A percentile compares a stretch with the other conserved stretches of the same genome.
These are phyloP conservation scores for Phaeosphaeriaceae sp. DNA, from an alignment of 2,329 filamentous ascomycete species.

Conservation along the genomic window DNA sequence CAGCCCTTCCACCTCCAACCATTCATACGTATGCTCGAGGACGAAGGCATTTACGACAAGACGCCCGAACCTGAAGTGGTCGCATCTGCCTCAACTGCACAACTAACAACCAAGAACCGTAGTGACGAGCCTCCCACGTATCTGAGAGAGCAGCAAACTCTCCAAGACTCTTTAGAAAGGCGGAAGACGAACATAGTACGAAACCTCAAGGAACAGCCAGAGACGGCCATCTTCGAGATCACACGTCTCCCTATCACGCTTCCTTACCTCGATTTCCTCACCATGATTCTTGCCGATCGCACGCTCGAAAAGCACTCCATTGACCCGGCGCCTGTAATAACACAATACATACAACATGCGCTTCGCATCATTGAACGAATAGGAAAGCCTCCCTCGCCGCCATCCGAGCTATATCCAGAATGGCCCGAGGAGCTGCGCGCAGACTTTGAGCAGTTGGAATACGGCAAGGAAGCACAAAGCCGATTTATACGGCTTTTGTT, in stretches of 20 bases:
- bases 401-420: background rate
- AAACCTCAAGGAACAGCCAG: constrained; percentile 28
- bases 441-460: constrained; percentile 9
- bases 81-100: background rate
- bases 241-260: constrained; percentile 46
- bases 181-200: constrained; percentile 30
- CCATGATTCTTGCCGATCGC: constrained; percentile 40
- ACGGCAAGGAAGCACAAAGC: constrained; percentile 45
- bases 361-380: constrained; percentile 45
- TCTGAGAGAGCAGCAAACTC: background rate
- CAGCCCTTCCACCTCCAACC: constrained; percentile 32
- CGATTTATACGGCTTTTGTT: constrained; percentile 46
- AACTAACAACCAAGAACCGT: background rate
- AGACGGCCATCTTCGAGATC: constrained; percentile 33
- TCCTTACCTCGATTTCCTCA: constrained; percentile 48
- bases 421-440: background rate
- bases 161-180: constrained; percentile 16
- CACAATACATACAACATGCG: constrained; percentile 48
- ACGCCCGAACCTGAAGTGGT: constrained; percentile 17
- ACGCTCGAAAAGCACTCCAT: constrained; percentile 31
- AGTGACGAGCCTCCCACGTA: background rate
- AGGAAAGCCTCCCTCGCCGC: constrained; percentile 18
- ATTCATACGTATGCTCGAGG: constrained; percentile 46
- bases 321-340: constrained; percentile 37
- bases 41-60: constrained; percentile 45